A percentile compares a stretch with the other conserved stretches of the same genome.
Evolutionary conservation across 441 rosid species (phyloP).

Genomic region (Macaranga tanarius): DNA sequence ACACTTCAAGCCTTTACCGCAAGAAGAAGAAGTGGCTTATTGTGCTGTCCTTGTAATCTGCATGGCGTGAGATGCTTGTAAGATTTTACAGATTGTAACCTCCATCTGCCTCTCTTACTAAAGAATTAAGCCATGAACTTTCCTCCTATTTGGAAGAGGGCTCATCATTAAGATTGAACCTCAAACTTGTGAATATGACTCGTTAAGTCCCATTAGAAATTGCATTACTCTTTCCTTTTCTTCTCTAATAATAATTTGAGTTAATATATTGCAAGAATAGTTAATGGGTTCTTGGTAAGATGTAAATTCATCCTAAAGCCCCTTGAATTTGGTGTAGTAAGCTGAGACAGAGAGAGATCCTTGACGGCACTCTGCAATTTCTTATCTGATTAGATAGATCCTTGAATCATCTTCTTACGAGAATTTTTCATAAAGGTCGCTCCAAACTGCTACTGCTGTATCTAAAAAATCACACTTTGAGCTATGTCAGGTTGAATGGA

Average conservation of each 20-base stretch:
- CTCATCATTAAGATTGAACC: no score
- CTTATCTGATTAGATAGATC: not conserved
- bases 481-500: no score
- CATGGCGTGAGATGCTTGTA: not conserved
- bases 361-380: not conserved
- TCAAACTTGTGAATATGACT: no score
- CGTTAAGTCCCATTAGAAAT: no score
- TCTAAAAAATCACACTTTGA: not conserved
- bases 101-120: no score
- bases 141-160: no score
- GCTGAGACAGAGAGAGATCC: not conserved
- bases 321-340: constrained; percentile 15
- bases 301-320: not conserved
- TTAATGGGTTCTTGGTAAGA: not conserved
- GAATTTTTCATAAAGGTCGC: constrained; percentile 7
- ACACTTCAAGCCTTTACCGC: not conserved
- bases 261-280: not conserved
- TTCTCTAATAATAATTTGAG: not conserved
- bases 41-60: not conserved
- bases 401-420: not conserved
- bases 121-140: no score
- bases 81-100: no score
- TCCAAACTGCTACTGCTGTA: not conserved
- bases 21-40: not conserved
- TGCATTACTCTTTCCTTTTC: no score